Evolutionary conservation across 768 basidiomycete genomes (phyloP).

Genomic region (Termitomyces eurrhizus): DNA sequence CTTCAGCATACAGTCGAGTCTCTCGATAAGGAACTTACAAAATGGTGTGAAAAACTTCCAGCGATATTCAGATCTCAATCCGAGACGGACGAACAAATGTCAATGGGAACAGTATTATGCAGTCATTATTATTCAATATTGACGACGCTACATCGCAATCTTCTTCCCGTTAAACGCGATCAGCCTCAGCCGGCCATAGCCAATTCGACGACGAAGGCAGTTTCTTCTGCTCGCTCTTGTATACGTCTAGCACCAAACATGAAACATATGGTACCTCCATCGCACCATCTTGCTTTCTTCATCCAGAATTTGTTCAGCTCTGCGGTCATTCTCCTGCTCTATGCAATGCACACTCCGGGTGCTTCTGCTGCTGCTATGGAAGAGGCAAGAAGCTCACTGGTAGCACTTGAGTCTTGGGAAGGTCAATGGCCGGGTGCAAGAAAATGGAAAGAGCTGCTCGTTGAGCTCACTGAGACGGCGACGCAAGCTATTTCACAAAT

Average conservation of each 20-base stretch:
- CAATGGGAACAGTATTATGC: constrained; percentile 82
- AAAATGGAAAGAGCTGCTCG: constrained; percentile 80
- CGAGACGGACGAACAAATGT: constrained; percentile 73
- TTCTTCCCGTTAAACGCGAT: constrained; percentile 76
- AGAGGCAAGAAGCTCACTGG: constrained; percentile 70
- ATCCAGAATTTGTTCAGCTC: constrained; percentile 89
- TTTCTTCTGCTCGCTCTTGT: constrained; percentile 80
- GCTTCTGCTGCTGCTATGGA: constrained; percentile 74
- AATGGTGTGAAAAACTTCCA: constrained; percentile 83
- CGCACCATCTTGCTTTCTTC: constrained; percentile 86
- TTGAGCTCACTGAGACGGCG: constrained; percentile 66
- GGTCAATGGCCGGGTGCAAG: constrained; percentile 85
- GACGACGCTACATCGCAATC: constrained; percentile 85
- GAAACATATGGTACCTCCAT: constrained; percentile 78
- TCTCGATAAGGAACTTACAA: constrained; percentile 70
- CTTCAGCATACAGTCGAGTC: constrained; percentile 76
- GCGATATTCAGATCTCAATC: constrained; percentile 69
- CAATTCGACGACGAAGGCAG: constrained; percentile 75
- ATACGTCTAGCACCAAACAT: constrained; percentile 83
- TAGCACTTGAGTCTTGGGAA: constrained; percentile 76
- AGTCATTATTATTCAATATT: constrained; percentile 88
- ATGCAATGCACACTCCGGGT: constrained; percentile 75
- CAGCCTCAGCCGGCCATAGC: constrained; percentile 62
- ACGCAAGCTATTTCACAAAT: constrained; percentile 57
- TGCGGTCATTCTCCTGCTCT: constrained; percentile 79